Evolutionary conservation across 2,329 filamentous ascomycete genomes (phyloP).

Genomic region (Elsinoe batatas): DNA sequence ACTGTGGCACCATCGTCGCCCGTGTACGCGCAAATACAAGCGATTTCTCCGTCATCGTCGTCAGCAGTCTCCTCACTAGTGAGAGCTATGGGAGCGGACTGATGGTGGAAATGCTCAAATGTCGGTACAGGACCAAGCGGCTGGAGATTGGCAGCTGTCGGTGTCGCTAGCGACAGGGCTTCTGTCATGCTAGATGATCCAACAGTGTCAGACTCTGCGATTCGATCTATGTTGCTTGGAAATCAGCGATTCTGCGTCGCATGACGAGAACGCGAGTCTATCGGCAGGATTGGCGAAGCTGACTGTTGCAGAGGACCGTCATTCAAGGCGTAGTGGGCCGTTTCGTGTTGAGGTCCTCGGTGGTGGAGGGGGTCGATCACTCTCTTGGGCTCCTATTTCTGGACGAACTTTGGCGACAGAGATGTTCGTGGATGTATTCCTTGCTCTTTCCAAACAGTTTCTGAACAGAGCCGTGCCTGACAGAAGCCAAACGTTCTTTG

Average conservation of each 20-base stretch:
- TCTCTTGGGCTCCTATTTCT: not conserved
- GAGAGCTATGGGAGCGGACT: conserved; percentile 21
- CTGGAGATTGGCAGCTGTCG: conserved; percentile 24
- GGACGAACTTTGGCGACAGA: not conserved
- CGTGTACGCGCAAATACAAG: conserved; percentile 88
- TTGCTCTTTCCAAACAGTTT: not conserved
- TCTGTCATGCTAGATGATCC: conserved; percentile 32
- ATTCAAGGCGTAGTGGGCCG: not conserved
- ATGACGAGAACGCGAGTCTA: conserved; percentile 23
- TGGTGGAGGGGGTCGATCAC: not conserved
- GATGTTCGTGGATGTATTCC: not conserved
- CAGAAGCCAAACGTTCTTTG: not conserved
- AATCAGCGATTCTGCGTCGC: conserved; percentile 25
- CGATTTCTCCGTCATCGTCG: conserved; percentile 87
- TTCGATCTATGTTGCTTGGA: conserved; percentile 25
- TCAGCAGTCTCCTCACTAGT: conserved; percentile 38
- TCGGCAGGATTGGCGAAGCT: not conserved
- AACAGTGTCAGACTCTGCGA: conserved; percentile 17
- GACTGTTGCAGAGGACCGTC: not conserved
- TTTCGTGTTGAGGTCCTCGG: not conserved
- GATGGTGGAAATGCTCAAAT: conserved; percentile 23
- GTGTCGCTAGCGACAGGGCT: conserved; percentile 24
- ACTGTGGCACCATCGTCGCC: conserved; percentile 98
- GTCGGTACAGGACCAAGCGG: conserved; percentile 19
- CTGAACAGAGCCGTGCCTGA: not conserved